Evolutionary conservation across 1,284 basidiomycete species (phyloP).

Genomic region (Coniophora puteana): DNA sequence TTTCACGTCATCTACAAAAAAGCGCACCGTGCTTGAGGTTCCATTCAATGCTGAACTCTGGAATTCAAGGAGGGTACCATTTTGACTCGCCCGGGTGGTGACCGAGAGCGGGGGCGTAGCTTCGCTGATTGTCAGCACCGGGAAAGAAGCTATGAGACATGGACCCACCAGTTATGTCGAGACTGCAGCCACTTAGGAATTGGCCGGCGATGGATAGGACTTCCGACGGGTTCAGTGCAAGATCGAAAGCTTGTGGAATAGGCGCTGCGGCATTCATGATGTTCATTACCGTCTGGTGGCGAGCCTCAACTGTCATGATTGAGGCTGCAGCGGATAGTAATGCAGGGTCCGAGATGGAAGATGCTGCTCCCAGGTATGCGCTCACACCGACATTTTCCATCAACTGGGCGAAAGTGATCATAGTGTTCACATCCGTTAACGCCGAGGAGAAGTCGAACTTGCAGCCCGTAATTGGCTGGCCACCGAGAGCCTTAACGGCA

Average conservation of each 20-base stretch:
- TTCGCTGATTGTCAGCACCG: conserved; percentile 15
- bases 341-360: conserved; percentile 59
- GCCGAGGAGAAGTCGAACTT: conserved; percentile 65
- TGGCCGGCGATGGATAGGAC: conserved; percentile 70
- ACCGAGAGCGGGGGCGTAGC: conserved; percentile 61
- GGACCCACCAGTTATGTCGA: conserved; percentile 52
- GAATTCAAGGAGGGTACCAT: conserved; percentile 64
- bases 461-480: conserved; percentile 52
- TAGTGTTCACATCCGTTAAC: conserved; percentile 65
- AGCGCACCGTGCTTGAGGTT: conserved; percentile 42
- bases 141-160: not conserved
- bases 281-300: conserved; percentile 79
- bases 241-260: conserved; percentile 69
- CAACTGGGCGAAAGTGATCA: conserved; percentile 71
- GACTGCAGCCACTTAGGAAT: conserved; percentile 72
- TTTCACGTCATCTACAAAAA: not conserved
- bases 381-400: conserved; percentile 80
- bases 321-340: conserved; percentile 69
- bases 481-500: conserved; percentile 53
- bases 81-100: conserved; percentile 54
- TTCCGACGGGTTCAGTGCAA: conserved; percentile 63
- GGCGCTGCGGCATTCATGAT: conserved; percentile 56
- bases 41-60: conserved; percentile 52
- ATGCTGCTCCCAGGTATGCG: conserved; percentile 77
- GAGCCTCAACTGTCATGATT: conserved; percentile 79